Evolutionary conservation across 805 yeast species (phyloP).

Genomic region (Yarrowia sp.): DNA sequence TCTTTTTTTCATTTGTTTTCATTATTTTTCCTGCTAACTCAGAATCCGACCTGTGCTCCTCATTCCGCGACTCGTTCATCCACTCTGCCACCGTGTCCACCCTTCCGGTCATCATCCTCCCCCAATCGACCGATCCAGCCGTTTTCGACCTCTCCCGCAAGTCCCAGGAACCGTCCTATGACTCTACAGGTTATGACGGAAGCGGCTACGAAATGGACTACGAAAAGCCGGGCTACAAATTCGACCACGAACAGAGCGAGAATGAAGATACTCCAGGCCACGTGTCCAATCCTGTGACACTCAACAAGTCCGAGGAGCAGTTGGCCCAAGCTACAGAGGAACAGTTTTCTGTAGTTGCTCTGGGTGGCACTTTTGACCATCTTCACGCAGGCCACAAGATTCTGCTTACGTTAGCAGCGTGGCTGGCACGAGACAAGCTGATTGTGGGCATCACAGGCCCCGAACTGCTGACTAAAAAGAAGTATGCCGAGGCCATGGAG

Average conservation of each 20-base stretch:
- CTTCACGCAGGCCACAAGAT: slow-evolving; percentile 94
- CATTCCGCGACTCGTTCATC: slow-evolving; percentile 30
- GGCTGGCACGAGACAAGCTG: slow-evolving; percentile 50
- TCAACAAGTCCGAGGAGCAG: not conserved
- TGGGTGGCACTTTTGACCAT: slow-evolving; percentile 98
- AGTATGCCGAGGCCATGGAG: slow-evolving; percentile 63
- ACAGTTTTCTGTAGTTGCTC: slow-evolving; percentile 41
- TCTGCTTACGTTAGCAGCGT: slow-evolving; percentile 67
- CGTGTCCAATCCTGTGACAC: not conserved
- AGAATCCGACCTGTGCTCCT: slow-evolving; percentile 28
- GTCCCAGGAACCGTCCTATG: not conserved
- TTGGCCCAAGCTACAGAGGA: slow-evolving; percentile 28
- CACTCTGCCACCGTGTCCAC: slow-evolving; percentile 27
- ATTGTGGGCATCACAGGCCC: slow-evolving; percentile 85
- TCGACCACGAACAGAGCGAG: slow-evolving; percentile 26
- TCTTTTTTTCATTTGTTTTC: too few species aligned
- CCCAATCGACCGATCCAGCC: slow-evolving; percentile 1
- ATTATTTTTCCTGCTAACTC: not conserved
- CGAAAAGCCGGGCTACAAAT: slow-evolving; percentile 11
- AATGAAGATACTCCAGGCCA: not conserved
- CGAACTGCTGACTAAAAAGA: slow-evolving; percentile 67
- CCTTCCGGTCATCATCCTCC: slow-evolving; percentile 32
- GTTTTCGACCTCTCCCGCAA: not conserved
- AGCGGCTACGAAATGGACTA: slow-evolving; percentile 17
- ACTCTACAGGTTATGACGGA: slow-evolving; percentile 2